These are phyloP conservation scores for Aspergillus pseudoterreus DNA, from an alignment of 2,329 filamentous ascomycete genomes.

Conservation along the genomic window DNA sequence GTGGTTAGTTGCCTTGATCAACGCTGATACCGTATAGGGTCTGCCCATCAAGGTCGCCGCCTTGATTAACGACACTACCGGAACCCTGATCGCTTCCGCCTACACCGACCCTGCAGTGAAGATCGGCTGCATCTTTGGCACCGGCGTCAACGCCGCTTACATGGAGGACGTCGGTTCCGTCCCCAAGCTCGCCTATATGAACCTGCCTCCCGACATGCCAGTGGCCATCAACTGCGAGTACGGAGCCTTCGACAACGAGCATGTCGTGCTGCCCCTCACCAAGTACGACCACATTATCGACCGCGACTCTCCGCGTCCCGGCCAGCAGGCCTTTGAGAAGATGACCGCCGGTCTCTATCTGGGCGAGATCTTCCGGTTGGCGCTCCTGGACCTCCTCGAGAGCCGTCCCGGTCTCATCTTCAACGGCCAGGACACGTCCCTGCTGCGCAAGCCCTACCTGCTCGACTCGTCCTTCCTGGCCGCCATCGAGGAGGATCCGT, in stretches of 20 bases:
- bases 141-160: constrained; percentile 96
- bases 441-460: constrained; percentile 80
- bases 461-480: constrained; percentile 93
- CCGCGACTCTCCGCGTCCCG: constrained; percentile 84
- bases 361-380: constrained; percentile 88
- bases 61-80: constrained; percentile 95
- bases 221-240: constrained; percentile 99
- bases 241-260: constrained; percentile 94
- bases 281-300: constrained; percentile 85
- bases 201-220: constrained; percentile 74
- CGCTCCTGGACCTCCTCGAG: constrained; percentile 80
- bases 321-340: constrained; percentile 95
- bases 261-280: constrained; percentile 79
- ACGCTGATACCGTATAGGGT: constrained; percentile 48
- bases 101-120: constrained; percentile 94
- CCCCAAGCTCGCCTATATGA: constrained; percentile 89
- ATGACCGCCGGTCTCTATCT: constrained; percentile 95
- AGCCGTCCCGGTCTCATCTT: constrained; percentile 74
- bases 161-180: constrained; percentile 91
- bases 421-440: constrained; percentile 72
- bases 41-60: constrained; percentile 91
- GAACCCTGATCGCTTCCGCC: constrained; percentile 90
- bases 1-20: not conserved
- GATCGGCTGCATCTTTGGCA: constrained; percentile 97
- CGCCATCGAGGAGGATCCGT: constrained; percentile 90